A percentile compares a stretch with the other conserved stretches of the same genome.
phyloP scores from a whole-genome alignment of 306 rosid species.

The peach (Prunus persica) region Prunus_persica_NCBIv2 NC_034010.1:17199501-17200000 shows the following conservation, averaged over 20 bases:
- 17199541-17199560: not conserved
- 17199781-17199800: conserved; percentile 14
- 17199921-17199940: conserved; percentile 15
- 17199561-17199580: not conserved
- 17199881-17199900: conserved; percentile 79
- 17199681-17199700: conserved; percentile 2
- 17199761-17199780: conserved; percentile 27
- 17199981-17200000: not conserved
- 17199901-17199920: conserved; percentile 74
- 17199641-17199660: not conserved
- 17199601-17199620: too few relatives aligned
- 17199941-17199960: conserved; percentile 14
- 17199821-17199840: conserved; percentile 49
- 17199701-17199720: conserved; percentile 28
- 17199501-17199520: not conserved
- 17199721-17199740: conserved; percentile 20
- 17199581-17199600: not conserved
- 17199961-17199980: not conserved
- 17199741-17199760: conserved; percentile 13
- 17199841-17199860: conserved; percentile 77
- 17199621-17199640: not conserved
- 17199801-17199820: conserved; percentile 39
- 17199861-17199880: conserved; percentile 73
- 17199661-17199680: conserved; percentile 9
- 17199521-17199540: not conserved